Evolutionary conservation across 192 early-diverging fungal species (phyloP).

Genomic region (Entophlyctis helioformis): DNA sequence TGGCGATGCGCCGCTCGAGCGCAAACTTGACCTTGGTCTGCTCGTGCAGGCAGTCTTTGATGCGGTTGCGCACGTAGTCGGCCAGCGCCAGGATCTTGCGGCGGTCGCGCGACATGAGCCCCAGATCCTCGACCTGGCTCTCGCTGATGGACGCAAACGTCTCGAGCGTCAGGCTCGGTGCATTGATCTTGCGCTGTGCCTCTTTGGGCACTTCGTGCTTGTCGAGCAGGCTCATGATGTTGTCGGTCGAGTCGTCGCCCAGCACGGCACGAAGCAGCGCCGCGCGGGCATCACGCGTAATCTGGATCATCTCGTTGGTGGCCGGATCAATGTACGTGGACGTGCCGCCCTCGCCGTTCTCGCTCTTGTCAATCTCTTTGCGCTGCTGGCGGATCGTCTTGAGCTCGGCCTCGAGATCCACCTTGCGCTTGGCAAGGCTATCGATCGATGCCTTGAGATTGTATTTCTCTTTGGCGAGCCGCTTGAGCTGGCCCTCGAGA

Average conservation of each 20-base stretch:
- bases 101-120: conserved; percentile 26
- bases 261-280: conserved; percentile 26
- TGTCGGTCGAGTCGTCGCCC: conserved; percentile 20
- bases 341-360: conserved; percentile 4
- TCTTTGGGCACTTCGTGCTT: conserved; percentile 35
- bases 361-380: conserved; percentile 21
- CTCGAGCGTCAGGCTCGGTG: conserved; percentile 20
- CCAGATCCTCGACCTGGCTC: conserved; percentile 15
- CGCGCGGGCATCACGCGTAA: conserved; percentile 14
- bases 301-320: conserved; percentile 22
- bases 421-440: conserved; percentile 16
- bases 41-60: conserved; percentile 39
- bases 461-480: conserved; percentile 15
- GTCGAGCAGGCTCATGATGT: conserved; percentile 17
- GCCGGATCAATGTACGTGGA: conserved; percentile 21
- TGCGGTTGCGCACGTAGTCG: conserved; percentile 36
- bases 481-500: conserved; percentile 19
- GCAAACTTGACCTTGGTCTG: conserved; percentile 34
- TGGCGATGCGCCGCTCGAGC: conserved; percentile 37
- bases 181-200: conserved; percentile 17
- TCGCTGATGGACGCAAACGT: conserved; percentile 27
- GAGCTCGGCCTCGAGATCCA: conserved; percentile 25
- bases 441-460: conserved; percentile 10
- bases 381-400: conserved; percentile 16
- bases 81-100: conserved; percentile 32